Evolutionary conservation across 345 rosid genomes (phyloP).

Genomic region (Pistacia atlantica): DNA sequence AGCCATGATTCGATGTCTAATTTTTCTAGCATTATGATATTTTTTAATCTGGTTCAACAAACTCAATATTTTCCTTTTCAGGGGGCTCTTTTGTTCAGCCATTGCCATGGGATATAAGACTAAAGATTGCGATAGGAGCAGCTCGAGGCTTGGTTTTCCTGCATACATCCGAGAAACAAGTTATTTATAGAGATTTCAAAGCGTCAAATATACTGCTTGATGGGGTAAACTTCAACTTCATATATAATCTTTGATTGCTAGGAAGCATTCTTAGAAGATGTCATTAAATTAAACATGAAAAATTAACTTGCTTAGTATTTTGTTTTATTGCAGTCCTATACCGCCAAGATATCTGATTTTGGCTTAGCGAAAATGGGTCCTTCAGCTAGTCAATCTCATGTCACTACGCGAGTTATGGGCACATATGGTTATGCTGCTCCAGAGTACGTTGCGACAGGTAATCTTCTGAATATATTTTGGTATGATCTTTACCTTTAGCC

Average conservation of each 20-base stretch:
- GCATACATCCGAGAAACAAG: conserved; percentile 83
- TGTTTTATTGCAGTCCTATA: conserved; percentile 59
- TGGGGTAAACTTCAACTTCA: conserved; percentile 51
- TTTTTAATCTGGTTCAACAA: not conserved
- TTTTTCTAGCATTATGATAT: not conserved
- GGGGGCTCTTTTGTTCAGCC: conserved; percentile 86
- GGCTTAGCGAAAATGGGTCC: conserved; percentile 97
- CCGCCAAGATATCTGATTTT: conserved; percentile 89
- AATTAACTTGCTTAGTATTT: conserved; percentile 9
- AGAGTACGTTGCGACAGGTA: conserved; percentile 95
- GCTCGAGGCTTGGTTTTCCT: conserved; percentile 78
- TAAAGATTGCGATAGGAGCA: conserved; percentile 83
- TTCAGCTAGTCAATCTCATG: conserved; percentile 93
- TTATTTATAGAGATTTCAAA: conserved; percentile 90
- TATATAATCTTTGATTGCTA: not conserved
- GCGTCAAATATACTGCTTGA: conserved; percentile 92
- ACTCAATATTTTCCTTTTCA: conserved; percentile 25
- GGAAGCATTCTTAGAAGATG: not conserved
- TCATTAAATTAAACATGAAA: not conserved
- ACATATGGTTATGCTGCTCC: conserved; percentile 97
- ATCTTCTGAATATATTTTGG: conserved; percentile 13
- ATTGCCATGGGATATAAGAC: conserved; percentile 71
- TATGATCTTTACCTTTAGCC: not conserved
- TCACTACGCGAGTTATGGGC: conserved; percentile 95
- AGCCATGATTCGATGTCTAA: conserved; percentile 6